phyloP scores from a whole-genome alignment of 768 basidiomycete genomes.

The Xerocomellus intermedius region DNA sequence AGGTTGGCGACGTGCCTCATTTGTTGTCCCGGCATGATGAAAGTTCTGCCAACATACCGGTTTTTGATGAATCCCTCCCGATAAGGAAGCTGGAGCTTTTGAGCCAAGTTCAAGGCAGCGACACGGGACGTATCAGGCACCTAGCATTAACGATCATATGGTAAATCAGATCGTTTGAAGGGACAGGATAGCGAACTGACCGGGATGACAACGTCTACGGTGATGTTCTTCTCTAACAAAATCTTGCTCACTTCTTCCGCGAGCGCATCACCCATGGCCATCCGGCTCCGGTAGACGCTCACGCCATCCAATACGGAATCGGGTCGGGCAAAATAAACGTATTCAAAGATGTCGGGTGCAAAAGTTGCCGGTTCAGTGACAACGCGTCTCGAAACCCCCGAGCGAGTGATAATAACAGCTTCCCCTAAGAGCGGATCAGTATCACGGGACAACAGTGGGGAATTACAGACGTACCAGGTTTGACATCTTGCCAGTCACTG shows the following conservation, averaged over 20 bases:
- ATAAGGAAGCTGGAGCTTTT: slow-evolving; percentile 86
- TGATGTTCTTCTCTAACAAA: slow-evolving; percentile 61
- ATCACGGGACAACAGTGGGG: neutral
- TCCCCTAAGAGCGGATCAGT: slow-evolving; percentile 57
- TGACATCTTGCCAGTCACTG: slow-evolving; percentile 89
- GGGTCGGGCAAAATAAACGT: slow-evolving; percentile 96
- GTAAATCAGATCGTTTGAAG: neutral
- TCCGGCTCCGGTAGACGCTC: slow-evolving; percentile 94
- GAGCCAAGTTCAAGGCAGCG: slow-evolving; percentile 92
- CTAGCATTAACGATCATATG: slow-evolving; percentile 33
- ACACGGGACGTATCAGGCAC: slow-evolving; percentile 97
- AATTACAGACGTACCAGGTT: slow-evolving; percentile 59
- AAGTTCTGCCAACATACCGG: slow-evolving; percentile 95
- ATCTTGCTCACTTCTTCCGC: slow-evolving; percentile 83
- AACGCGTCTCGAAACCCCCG: slow-evolving; percentile 69
- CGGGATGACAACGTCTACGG: slow-evolving; percentile 95
- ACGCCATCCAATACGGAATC: slow-evolving; percentile 97
- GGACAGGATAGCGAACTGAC: slow-evolving; percentile 36
- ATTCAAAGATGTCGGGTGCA: slow-evolving; percentile 98
- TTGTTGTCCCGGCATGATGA: slow-evolving; percentile 99
- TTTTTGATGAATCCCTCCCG: slow-evolving; percentile 99
- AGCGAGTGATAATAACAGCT: slow-evolving; percentile 92
- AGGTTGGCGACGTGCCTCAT: slow-evolving; percentile 58
- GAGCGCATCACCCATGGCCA: slow-evolving; percentile 98
- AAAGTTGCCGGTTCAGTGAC: slow-evolving; percentile 71